Conservation (phyloP, 2,329 filamentous ascomycete genomes). For the Taxawa tesnikishii region DNA sequence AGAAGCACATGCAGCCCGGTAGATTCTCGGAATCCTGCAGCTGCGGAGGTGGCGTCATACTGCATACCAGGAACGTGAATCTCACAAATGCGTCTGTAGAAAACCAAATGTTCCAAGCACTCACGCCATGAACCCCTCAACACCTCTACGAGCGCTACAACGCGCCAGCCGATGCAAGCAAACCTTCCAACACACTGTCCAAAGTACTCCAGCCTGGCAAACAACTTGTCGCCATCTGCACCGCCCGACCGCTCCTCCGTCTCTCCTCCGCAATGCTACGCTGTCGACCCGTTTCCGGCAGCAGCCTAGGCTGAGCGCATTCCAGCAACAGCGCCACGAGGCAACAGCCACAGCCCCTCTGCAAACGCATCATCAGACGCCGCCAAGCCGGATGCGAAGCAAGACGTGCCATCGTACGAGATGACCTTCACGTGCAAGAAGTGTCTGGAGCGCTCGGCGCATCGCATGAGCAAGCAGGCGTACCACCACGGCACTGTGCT, state of each 20-base stretch:
- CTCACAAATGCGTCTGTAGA: no score
- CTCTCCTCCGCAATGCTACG: constrained; percentile 12
- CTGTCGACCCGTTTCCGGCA: no score
- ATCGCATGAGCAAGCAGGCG: constrained; percentile 82
- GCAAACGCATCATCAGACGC: constrained; percentile 9
- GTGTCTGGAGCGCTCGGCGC: constrained; percentile 67
- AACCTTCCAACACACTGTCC: background rate
- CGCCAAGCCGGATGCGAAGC: constrained; percentile 12
- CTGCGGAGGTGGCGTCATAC: no score
- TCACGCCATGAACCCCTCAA: background rate
- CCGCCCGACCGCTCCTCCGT: constrained; percentile 6
- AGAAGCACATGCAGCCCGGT: no score
- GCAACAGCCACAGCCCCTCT: constrained; percentile 12
- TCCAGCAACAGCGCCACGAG: constrained; percentile 8
- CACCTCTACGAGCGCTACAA: background rate
- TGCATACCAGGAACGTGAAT: no score
- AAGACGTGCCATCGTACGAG: constrained; percentile 58
- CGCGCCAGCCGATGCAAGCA: background rate
- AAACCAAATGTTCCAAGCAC: background rate
- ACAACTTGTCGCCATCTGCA: background rate
- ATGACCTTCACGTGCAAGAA: constrained; percentile 81
- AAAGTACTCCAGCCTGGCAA: no score
- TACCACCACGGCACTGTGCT: constrained; percentile 86
- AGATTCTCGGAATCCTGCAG: no score
- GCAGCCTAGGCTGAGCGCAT: constrained; percentile 4